These are phyloP conservation scores for Zalaria sp. DNA, from an alignment of 2,329 filamentous ascomycete species.

Conservation along the genomic window DNA sequence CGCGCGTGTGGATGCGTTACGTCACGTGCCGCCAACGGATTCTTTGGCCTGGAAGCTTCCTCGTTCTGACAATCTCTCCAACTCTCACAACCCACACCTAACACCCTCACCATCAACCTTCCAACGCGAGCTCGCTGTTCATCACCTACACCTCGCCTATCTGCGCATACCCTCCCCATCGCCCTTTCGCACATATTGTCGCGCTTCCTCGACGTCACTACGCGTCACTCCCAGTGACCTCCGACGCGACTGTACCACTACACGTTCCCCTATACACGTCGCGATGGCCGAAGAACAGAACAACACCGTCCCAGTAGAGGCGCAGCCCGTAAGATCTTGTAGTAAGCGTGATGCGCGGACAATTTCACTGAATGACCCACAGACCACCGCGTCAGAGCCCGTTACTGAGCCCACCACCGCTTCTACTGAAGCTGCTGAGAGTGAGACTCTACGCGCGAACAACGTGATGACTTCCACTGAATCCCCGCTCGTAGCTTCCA, in stretches of 20 bases:
- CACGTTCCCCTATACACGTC: neutral
- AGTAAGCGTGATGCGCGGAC: neutral
- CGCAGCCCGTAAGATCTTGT: conserved; percentile 3
- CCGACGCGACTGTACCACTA: conserved; percentile 6
- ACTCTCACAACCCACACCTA: neutral
- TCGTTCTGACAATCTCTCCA: neutral
- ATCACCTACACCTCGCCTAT: neutral
- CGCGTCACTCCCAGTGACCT: conserved; percentile 2
- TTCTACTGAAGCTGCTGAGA: conserved; percentile 1
- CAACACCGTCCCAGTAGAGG: conserved; percentile 12
- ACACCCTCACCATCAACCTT: conserved; percentile 2
- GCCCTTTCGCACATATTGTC: neutral
- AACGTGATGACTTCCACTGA: too few species aligned
- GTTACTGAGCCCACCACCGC: conserved; percentile 1
- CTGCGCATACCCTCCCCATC: neutral
- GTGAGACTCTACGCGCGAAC: neutral
- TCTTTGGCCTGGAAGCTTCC: conserved; percentile 1
- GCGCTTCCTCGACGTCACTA: conserved; percentile 4
- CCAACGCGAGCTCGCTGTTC: neutral
- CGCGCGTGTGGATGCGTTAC: neutral
- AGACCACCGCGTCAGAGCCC: conserved; percentile 3
- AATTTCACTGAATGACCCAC: conserved; percentile 1
- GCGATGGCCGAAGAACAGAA: conserved; percentile 17
- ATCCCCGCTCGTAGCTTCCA: neutral
- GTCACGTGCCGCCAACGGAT: neutral